Evolutionary conservation across 129 eudicot genomes (phyloP), one percentile per base, ranked within the genome.

Genomic region (Tagetes erecta): DNA sequence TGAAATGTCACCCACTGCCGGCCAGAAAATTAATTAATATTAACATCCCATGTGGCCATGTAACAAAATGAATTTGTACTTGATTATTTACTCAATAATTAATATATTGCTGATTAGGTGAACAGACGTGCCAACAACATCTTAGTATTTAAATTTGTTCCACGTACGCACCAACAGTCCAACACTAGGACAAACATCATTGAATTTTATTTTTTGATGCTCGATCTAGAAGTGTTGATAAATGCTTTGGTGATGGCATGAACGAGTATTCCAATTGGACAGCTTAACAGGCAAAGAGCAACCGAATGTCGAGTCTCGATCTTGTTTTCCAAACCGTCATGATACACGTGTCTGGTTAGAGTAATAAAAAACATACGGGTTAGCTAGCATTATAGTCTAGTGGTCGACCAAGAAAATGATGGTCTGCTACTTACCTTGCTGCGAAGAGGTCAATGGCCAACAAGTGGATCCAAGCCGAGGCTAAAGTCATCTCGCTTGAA

Each of bases 381-480:
- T 66, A 66, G 45, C 58, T 66, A 66, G 45, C 58, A 42, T 44
- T 46, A 6, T 42, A 45, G 47, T 67, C 5, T 9, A 37, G 2
- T 67, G 74, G 8, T 58, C 46, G 72, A 71, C 78, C 10, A 60
- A 62, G 13, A 11, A 36, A 44, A 62, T 62, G 45, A 30, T 36
- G 1, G 67, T 62, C 41, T 33, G 65, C 67, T 62, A 36, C 44
- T 45, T 76, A 94, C 99, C 99, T 95, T 67, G 99, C 99, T 50
- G 99, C 91, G 64, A 83, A 95, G 73, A 95, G 99, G 78, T 95
- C 99, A 0, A 91, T 79, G 31, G 82, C 88, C 73, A 95, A 69
- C 68, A 95, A 72, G 79, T 95, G 99, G 84, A 95, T 85, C 99
- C 99, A 95, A 51, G 99, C 99, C 4, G 99, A 95, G 66, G 99